Percentiles rank a stretch among this genome's conserved stretches.
phyloP scores from a whole-genome alignment of 2,329 filamentous ascomycete species.

The Paecilomyces formosus region DNA sequence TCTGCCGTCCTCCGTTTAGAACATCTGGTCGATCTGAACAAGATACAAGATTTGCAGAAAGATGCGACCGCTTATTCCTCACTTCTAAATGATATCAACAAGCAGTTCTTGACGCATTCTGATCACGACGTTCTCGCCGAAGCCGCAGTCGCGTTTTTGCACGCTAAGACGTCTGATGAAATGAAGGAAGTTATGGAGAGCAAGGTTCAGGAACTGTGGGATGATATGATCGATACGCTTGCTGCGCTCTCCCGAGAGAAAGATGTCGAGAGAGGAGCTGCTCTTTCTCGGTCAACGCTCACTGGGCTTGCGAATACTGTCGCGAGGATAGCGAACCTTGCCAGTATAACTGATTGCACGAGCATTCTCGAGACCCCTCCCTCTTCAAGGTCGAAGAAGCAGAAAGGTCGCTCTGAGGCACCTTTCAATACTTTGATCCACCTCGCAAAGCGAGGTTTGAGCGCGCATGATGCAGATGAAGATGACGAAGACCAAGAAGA shows the following conservation, averaged over 20 bases:
- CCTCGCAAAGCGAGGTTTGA: constrained; percentile 66
- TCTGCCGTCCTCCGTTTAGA: constrained; percentile 79
- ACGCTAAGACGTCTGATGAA: constrained; percentile 80
- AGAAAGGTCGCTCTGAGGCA: constrained; percentile 30
- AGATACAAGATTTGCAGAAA: constrained; percentile 83
- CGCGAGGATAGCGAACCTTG: constrained; percentile 72
- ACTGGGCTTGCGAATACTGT: constrained; percentile 66
- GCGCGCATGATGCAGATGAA: constrained; percentile 55
- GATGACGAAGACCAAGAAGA: constrained; percentile 28
- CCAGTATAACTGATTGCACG: constrained; percentile 70
- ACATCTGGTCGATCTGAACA: constrained; percentile 75
- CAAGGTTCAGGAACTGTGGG: constrained; percentile 78
- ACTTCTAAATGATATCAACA: constrained; percentile 83
- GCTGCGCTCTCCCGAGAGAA: constrained; percentile 63
- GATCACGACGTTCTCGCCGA: constrained; percentile 79
- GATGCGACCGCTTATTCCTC: constrained; percentile 73
- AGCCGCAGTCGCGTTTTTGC: constrained; percentile 72
- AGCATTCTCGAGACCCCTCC: constrained; percentile 60
- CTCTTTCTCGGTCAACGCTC: constrained; percentile 58
- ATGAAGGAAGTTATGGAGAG: constrained; percentile 76
- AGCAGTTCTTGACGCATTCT: constrained; percentile 88
- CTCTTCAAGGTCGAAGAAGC: constrained; percentile 26
- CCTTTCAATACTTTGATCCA: constrained; percentile 61
- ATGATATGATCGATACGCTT: constrained; percentile 68
- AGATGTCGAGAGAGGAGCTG: constrained; percentile 64